Base-by-base conservation (phyloP, 805 yeast genomes). In the Tetrapisispora phaffii region DNA sequence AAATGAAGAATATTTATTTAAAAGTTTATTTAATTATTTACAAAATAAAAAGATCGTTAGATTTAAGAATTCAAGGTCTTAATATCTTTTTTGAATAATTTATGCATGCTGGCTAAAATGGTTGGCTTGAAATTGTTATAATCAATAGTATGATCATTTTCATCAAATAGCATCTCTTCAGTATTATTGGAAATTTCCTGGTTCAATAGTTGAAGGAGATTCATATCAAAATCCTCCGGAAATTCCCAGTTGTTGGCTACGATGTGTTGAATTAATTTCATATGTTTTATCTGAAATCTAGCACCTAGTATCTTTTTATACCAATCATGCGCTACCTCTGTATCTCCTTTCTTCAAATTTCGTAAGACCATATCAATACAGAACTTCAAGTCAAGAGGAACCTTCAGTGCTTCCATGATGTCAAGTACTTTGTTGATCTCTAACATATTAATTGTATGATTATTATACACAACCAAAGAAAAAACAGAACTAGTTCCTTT, bases 311-410 rank as follows among this genome's bases (percentile, higher is more conserved):
- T 53, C 40, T 51, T 59, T 24, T 50, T 22, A 37, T 60, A 62
- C 66, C 66, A 62, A 7, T 46, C 15, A 15, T 54, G 43, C 3
- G 67, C 65, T 15, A 50, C 55, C 2, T 49, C 49, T 12, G 41
- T 39, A 20, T 56, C 50, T 10, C 47, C 44, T 37, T 50, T 42
- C 26, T 48, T 39, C 6, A 53, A 19, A 37, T 53, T 46, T 28
- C 56, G 48, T 5, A 54, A 41, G 1, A 60, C 50, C 61, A 62
- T 56, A 4, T 56, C 47, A 2, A 51, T 42, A 35, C 63, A 59
- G 16, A 56, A 46, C 16, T 56, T 56, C 32, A 61, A 59, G 20
- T 57, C 53, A 34, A 62, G 26, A 2, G 61, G 54, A 9, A 51
- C 41, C 3, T 51, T 42, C 15, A 44, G 31, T 23, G 43, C 19